Evolutionary conservation across 495 filamentous ascomycete genomes (phyloP).

Genomic region (Sordaria brevicollis): DNA sequence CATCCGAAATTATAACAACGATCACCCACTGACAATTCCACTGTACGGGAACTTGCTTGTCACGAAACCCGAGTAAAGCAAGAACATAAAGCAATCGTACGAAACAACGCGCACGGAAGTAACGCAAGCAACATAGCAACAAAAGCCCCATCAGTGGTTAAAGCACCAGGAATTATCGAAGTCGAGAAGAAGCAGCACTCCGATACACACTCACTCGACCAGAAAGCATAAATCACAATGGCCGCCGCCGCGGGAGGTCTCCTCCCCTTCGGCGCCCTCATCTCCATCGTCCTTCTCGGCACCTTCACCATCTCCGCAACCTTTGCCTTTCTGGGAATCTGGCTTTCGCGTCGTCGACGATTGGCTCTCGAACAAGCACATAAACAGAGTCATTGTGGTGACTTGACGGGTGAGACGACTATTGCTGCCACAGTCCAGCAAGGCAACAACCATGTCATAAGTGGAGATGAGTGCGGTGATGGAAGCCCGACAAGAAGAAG

Average conservation of each 20-base stretch:
- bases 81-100: neutral
- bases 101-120: neutral
- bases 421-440: neutral
- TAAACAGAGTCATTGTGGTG: neutral
- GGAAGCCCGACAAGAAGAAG: neutral
- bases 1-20: neutral
- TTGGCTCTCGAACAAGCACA: neutral
- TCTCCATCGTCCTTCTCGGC: constrained; percentile 9
- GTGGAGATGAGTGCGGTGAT: neutral
- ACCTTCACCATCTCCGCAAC: neutral
- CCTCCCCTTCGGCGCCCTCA: constrained; percentile 3
- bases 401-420: neutral
- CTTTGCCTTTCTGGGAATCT: constrained; percentile 5
- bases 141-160: neutral
- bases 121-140: neutral
- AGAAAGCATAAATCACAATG: neutral
- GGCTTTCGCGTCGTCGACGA: constrained; percentile 5
- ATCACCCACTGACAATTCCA: neutral
- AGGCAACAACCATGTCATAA: neutral
- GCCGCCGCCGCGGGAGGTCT: neutral
- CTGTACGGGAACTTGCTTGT: neutral
- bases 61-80: neutral
- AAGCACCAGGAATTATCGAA: neutral
- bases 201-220: neutral
- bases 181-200: neutral